Conservation (phyloP, 208 protist genomes). For the Leishmania tarentolae region DNA sequence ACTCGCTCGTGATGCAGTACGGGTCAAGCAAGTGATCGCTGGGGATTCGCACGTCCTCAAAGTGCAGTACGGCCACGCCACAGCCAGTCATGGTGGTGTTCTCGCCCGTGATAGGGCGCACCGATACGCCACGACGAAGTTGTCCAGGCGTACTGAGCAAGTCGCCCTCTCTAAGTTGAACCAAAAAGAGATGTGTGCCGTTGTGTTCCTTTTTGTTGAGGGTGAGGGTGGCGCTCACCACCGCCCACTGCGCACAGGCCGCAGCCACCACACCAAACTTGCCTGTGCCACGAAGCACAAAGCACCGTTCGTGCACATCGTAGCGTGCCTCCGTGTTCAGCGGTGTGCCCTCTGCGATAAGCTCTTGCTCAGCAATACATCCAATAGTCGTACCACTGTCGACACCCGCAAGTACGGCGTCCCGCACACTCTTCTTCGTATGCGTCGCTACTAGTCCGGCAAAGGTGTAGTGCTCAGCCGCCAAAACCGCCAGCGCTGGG, state of each 20-base stretch:
- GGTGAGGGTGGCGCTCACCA: slow-evolving; percentile 83
- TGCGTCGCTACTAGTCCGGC: slow-evolving; percentile 77
- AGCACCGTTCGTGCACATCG: slow-evolving; percentile 72
- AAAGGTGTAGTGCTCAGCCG: slow-evolving; percentile 87
- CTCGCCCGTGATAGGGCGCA: slow-evolving; percentile 59
- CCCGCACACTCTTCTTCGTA: slow-evolving; percentile 44
- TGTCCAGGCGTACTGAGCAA: slow-evolving; percentile 21
- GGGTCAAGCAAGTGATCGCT: slow-evolving; percentile 62
- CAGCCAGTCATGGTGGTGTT: slow-evolving; percentile 43
- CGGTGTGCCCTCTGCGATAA: slow-evolving; percentile 73
- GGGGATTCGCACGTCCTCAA: slow-evolving; percentile 72
- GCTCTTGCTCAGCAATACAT: slow-evolving; percentile 73
- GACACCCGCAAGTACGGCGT: slow-evolving; percentile 56
- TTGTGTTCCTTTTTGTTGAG: slow-evolving; percentile 78
- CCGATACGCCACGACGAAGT: slow-evolving; percentile 44
- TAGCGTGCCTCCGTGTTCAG: slow-evolving; percentile 87
- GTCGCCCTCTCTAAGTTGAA: slow-evolving; percentile 58
- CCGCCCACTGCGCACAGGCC: slow-evolving; percentile 73
- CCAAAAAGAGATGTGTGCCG: slow-evolving; percentile 75
- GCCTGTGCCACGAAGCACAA: slow-evolving; percentile 78
- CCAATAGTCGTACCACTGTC: slow-evolving; percentile 67
- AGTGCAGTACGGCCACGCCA: slow-evolving; percentile 76
- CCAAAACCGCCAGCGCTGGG: slow-evolving; percentile 62
- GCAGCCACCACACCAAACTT: slow-evolving; percentile 86
- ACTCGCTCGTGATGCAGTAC: slow-evolving; percentile 53